phyloP scores from a whole-genome alignment of 164 flowering plant genomes.

The Houttuynia cordata region DNA sequence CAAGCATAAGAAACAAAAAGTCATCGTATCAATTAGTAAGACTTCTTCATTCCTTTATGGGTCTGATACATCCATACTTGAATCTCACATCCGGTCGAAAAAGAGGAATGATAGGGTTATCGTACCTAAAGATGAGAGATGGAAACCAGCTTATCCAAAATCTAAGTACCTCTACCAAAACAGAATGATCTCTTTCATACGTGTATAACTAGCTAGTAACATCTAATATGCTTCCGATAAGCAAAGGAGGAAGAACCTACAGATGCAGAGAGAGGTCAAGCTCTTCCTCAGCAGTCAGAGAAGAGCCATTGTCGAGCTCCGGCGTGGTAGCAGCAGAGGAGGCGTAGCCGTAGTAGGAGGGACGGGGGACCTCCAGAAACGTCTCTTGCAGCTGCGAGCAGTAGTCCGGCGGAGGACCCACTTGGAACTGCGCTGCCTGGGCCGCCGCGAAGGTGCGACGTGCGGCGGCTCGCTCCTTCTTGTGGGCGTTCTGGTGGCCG shows the following conservation, averaged over 20 bases:
- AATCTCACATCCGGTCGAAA: no score
- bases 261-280: slow-evolving; percentile 37
- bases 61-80: no score
- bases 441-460: slow-evolving; percentile 15
- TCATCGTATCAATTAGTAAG: no score
- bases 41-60: no score
- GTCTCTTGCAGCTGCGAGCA: background rate
- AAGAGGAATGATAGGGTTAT: no score
- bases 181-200: background rate
- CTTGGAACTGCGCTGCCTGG: background rate
- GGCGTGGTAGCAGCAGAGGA: background rate
- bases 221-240: background rate
- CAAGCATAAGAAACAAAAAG: no score
- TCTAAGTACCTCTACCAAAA: background rate
- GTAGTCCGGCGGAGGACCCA: background rate
- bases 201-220: background rate
- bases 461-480: slow-evolving; percentile 52
- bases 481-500: slow-evolving; percentile 76
- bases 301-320: slow-evolving; percentile 3
- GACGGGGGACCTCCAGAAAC: slow-evolving; percentile 10
- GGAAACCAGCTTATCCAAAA: no score
- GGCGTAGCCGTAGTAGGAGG: no score
- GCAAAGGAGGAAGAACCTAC: background rate
- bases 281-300: slow-evolving; percentile 8
- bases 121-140: no score